A percentile compares a stretch with the other conserved stretches of the same genome.
These are phyloP conservation scores for Metschnikowia noctiluminum DNA, from an alignment of 805 yeast genomes.

Conservation along the genomic window DNA sequence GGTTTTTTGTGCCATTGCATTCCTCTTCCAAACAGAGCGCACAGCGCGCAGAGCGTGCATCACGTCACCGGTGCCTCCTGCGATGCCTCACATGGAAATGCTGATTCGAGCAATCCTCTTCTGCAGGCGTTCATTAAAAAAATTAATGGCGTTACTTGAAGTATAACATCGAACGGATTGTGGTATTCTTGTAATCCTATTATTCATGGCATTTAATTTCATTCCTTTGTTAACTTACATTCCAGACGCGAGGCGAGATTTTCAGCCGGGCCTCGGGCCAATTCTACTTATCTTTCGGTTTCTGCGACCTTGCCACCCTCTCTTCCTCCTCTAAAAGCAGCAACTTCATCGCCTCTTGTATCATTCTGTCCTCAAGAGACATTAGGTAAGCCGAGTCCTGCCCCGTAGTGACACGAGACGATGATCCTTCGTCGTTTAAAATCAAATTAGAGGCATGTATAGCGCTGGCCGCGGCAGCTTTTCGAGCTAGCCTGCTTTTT, in stretches of 20 bases:
- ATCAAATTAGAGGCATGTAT: slow-evolving; percentile 83
- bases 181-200: too few relatives aligned
- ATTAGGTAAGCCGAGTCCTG: slow-evolving; percentile 13
- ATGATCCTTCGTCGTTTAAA: slow-evolving; percentile 26
- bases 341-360: slow-evolving; percentile 77
- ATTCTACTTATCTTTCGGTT: background rate
- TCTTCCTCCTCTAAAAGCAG: slow-evolving; percentile 70
- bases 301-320: slow-evolving; percentile 21
- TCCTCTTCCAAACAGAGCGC: background rate
- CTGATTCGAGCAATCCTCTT: too few relatives aligned
- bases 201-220: too few relatives aligned
- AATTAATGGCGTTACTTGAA: too few relatives aligned
- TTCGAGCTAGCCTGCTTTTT: slow-evolving; percentile 70
- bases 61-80: too few relatives aligned
- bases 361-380: slow-evolving; percentile 63
- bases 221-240: background rate
- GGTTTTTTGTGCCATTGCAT: background rate
- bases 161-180: too few relatives aligned
- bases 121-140: too few relatives aligned
- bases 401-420: background rate
- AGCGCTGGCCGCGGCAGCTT: slow-evolving; percentile 93
- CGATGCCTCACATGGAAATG: too few relatives aligned
- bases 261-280: background rate
- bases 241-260: background rate
- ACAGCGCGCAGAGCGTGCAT: too few relatives aligned